A percentile compares a stretch with the other conserved stretches of the same genome.
Evolutionary conservation across 1,139 yeast species (phyloP).

Genomic region (Scheffersomyces illinoinensis): DNA sequence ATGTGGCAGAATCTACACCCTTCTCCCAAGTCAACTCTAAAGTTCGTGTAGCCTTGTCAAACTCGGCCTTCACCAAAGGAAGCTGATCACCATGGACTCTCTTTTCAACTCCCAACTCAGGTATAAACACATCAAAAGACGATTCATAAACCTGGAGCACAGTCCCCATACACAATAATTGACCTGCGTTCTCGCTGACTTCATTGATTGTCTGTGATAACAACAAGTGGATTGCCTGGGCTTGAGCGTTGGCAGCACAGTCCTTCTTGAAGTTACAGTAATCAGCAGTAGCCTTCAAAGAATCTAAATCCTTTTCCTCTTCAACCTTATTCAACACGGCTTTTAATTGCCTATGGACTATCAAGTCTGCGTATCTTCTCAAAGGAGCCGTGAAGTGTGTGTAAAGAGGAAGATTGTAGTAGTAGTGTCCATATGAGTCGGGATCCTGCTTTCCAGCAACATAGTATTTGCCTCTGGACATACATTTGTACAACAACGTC

Average conservation of each 20-base stretch:
- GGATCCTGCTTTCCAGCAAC: conserved; percentile 88
- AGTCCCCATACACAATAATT: conserved; percentile 79
- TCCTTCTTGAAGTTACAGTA: conserved; percentile 95
- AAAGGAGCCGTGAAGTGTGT: conserved; percentile 95
- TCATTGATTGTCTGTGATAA: conserved; percentile 83
- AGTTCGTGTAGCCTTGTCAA: conserved; percentile 64
- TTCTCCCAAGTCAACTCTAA: conserved; percentile 91
- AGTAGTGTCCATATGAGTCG: conserved; percentile 75
- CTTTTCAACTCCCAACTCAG: conserved; percentile 95
- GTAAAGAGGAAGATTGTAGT: conserved; percentile 79
- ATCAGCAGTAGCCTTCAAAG: conserved; percentile 80
- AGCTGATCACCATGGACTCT: conserved; percentile 97
- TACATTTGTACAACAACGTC: conserved; percentile 74
- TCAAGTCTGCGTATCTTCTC: conserved; percentile 86
- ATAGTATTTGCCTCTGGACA: conserved; percentile 83
- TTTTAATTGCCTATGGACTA: conserved; percentile 91
- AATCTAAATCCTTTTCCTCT: conserved; percentile 58
- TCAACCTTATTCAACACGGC: conserved; percentile 47
- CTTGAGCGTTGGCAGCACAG: conserved; percentile 91
- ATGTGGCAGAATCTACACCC: conserved; percentile 89
- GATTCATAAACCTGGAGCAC: conserved; percentile 94
- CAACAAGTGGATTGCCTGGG: conserved; percentile 86
- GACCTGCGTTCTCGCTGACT: conserved; percentile 76
- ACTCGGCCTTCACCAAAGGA: conserved; percentile 90
- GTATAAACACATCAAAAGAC: conserved; percentile 90